These are phyloP conservation scores for Chalciporus pseudorubinellus DNA, from an alignment of 768 basidiomycete genomes.

Conservation along the genomic window DNA sequence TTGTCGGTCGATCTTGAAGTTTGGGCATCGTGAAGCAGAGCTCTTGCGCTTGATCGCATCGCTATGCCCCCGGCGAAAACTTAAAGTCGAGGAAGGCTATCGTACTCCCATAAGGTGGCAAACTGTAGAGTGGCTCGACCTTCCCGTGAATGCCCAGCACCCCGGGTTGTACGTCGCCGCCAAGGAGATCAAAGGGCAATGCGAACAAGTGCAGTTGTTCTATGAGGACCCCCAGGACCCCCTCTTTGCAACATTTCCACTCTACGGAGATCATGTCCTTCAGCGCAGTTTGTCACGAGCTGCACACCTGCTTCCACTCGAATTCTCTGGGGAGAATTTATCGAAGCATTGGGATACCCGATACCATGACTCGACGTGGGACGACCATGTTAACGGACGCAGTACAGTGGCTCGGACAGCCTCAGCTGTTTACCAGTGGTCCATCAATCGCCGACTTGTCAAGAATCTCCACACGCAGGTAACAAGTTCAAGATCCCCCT, in stretches of 20 bases:
- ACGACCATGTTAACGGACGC: no score
- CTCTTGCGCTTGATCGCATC: conserved; percentile 33
- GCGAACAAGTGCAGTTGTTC: conserved; percentile 8
- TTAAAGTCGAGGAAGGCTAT: no score
- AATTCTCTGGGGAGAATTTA: neutral
- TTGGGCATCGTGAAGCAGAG: conserved; percentile 23
- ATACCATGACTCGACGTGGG: neutral
- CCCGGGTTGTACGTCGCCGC: conserved; percentile 20
- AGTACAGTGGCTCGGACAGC: conserved; percentile 1
- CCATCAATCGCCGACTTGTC: neutral
- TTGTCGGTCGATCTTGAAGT: conserved; percentile 38
- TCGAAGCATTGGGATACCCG: neutral
- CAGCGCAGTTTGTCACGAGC: conserved; percentile 8
- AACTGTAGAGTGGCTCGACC: conserved; percentile 28
- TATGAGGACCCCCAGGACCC: neutral
- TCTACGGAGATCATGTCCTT: conserved; percentile 1
- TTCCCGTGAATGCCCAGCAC: conserved; percentile 28
- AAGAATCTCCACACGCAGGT: neutral
- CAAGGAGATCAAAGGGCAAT: conserved; percentile 27
- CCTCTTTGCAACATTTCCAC: neutral
- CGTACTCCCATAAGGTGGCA: conserved; percentile 37
- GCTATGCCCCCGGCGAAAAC: conserved; percentile 34
- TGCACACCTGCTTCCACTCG: conserved; percentile 3
- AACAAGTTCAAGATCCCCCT: no score
- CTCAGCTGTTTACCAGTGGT: conserved; percentile 3